phyloP scores from a whole-genome alignment of 2,329 filamentous ascomycete species.

The Cadophora gregata region DNA sequence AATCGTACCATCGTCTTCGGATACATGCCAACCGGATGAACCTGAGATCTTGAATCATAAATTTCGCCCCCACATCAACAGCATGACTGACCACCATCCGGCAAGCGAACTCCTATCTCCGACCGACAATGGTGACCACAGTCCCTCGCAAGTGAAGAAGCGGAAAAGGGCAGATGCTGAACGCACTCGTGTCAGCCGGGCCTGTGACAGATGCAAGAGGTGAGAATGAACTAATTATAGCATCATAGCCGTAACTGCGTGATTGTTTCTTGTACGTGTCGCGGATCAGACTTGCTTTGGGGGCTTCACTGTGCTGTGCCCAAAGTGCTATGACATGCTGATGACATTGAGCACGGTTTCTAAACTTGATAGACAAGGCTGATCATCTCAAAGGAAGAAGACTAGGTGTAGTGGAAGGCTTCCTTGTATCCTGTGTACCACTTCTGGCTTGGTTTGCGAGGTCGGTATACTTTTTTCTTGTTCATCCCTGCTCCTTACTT shows the following conservation, averaged over 20 bases:
- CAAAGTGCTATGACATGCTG: not conserved
- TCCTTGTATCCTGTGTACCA: slow-evolving; percentile 48
- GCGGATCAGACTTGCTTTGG: not conserved
- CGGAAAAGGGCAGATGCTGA: slow-evolving; percentile 32
- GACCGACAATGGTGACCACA: not conserved
- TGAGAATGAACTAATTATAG: slow-evolving; percentile 36
- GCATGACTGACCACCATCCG: not conserved
- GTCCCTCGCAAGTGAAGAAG: slow-evolving; percentile 20
- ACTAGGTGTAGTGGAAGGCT: slow-evolving; percentile 49
- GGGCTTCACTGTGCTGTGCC: not conserved
- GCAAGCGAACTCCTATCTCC: not conserved
- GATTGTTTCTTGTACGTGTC: not conserved
- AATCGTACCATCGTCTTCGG: not conserved
- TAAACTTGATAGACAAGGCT: not conserved
- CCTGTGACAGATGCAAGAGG: slow-evolving; percentile 56
- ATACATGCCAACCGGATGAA: not conserved
- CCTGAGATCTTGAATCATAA: not conserved
- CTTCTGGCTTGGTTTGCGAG: slow-evolving; percentile 48
- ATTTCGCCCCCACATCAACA: not conserved
- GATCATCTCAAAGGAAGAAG: slow-evolving; percentile 44
- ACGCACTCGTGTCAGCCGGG: slow-evolving; percentile 49
- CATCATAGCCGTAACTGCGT: not conserved
- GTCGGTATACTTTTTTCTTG: not conserved
- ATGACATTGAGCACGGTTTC: not conserved
- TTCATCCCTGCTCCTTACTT: too few relatives aligned